Evolutionary conservation across 768 basidiomycete species (phyloP), one percentile per base, ranked within the genome.

Genomic region (Multifurca ochricompacta): DNA sequence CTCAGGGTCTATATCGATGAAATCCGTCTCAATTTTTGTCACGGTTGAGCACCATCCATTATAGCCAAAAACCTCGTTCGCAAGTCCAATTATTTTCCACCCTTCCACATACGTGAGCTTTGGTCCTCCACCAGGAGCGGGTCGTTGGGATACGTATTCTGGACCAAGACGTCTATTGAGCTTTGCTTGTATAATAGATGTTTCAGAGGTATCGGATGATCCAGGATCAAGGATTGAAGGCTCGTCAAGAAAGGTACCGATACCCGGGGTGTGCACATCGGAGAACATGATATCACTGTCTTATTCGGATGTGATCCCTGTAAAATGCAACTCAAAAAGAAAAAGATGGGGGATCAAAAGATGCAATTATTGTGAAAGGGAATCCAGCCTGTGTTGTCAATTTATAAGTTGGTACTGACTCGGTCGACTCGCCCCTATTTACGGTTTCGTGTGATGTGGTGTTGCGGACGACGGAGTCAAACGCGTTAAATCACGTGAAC

Each of bases 11-110:
- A 70, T 79, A 66, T 98, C 95, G 53, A 85, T 68, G 67, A 87
- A 89, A 63, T 90, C 88, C 3, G 83, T 87, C 7, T 80, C 79
- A 31, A 96, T 69, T 51, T 66, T 87, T 57, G 88, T 78, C 43
- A 95, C 74, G 44, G 69, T 85, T 1, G 90, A 87, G 57, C 85
- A 88, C 94, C 92, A 94, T 23, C 94, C 96, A 59, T 98, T 91
- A 74, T 92, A 97, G 1, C 95, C 95, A 70, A 99, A 98, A 39
- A 98, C 88, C 60, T 99, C 95, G 67, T 99, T 99, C 2, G 95
- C 96, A 21, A 99, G 77, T 65, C 94, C 95, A 69, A 99, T 96
- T 34, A 93, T 85, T 71, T 91, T 94, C 95, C 95, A 98, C 0
- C 95, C 96, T 66, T 98, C 95, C 1, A 87, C 86, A 65, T 99